These are phyloP conservation scores for Adansonia rubrostipa DNA, from an alignment of 441 rosid genomes.

Conservation along the genomic window DNA sequence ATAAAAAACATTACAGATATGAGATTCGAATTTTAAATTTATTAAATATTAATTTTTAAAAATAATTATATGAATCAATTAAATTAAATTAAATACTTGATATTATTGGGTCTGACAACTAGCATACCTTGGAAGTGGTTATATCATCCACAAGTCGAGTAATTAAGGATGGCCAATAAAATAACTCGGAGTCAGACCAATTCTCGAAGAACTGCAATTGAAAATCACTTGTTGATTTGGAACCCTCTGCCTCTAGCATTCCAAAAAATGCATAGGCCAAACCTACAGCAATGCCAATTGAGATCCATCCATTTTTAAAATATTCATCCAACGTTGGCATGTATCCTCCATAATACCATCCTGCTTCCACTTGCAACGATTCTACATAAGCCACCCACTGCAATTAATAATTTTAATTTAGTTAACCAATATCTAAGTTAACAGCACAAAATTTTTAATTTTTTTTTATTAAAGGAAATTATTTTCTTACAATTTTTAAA, in stretches of 20 bases:
- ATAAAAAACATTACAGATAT: no score
- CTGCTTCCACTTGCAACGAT: background rate
- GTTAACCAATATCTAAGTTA: no score
- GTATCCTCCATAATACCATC: slow-evolving; percentile 1
- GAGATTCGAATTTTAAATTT: no score
- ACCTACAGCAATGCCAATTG: background rate
- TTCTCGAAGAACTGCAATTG: background rate
- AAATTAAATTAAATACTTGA: no score
- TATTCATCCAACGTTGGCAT: background rate
- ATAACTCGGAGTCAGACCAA: background rate
- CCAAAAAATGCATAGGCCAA: background rate
- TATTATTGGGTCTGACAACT: no score
- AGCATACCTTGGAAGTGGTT: background rate
- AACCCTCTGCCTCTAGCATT: background rate
- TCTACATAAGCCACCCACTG: background rate
- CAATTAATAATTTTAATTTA: background rate
- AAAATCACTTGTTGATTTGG: background rate
- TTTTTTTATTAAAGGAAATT: no score
- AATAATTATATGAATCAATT: no score
- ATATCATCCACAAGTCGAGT: background rate
- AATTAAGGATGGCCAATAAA: background rate
- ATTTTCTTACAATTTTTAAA: no score
- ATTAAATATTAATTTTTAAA: no score
- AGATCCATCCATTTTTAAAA: background rate
- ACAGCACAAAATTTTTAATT: no score